Conservation (phyloP, 257 asterid genomes). For the Solanum chiquidenum region DNA sequence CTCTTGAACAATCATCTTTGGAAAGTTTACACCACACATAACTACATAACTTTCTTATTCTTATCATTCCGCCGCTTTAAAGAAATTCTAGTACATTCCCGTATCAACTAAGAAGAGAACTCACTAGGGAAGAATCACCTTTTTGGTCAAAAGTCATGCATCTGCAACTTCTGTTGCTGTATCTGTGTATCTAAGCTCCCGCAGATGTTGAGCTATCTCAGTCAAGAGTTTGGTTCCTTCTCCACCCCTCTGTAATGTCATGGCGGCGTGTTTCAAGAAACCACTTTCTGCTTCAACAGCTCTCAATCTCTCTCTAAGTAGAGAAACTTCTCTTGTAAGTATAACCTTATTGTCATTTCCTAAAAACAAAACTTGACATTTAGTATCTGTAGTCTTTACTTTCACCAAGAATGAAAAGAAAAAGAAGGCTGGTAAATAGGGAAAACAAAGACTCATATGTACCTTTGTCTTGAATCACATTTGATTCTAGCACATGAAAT, state of each 20-base stretch:
- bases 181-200: slow-evolving; percentile 31
- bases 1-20: neutral
- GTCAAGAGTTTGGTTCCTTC: slow-evolving; percentile 64
- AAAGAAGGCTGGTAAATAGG: neutral
- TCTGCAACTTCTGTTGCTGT: slow-evolving; percentile 1
- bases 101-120: neutral
- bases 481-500: slow-evolving; percentile 5
- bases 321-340: slow-evolving; percentile 50
- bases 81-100: neutral
- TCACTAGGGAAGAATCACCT: neutral
- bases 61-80: neutral
- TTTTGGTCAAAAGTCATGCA: neutral
- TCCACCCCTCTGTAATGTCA: slow-evolving; percentile 60
- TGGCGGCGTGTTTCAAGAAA: slow-evolving; percentile 71
- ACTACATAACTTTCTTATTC: neutral
- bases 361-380: neutral
- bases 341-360: slow-evolving; percentile 21
- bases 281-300: slow-evolving; percentile 82
- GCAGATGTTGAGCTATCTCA: slow-evolving; percentile 77
- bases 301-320: slow-evolving; percentile 54
- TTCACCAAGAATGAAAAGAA: neutral
- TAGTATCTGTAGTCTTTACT: neutral
- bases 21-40: neutral
- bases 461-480: slow-evolving; percentile 27
- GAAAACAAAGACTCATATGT: neutral